Conservation (phyloP, 805 yeast genomes). For the Candida palmyrensis region DNA sequence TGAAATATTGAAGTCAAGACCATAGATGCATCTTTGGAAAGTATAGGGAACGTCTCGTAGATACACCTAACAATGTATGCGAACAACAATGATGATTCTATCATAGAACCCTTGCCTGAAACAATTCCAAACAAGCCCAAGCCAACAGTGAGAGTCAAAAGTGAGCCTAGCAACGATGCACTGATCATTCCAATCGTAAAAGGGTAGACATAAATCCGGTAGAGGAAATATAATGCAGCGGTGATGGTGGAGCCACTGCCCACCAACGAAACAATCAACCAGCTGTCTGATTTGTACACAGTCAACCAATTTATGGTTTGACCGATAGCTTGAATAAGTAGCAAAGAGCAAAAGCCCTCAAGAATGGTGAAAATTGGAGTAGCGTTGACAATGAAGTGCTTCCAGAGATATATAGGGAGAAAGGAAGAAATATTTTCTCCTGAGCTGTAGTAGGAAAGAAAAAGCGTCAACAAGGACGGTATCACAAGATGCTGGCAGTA, state of each 20-base stretch:
- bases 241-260: slow-evolving; percentile 73
- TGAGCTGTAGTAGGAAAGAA: slow-evolving; percentile 47
- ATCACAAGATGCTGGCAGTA: slow-evolving; percentile 78
- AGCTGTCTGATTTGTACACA: slow-evolving; percentile 58
- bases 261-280: slow-evolving; percentile 72
- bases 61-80: slow-evolving; percentile 91
- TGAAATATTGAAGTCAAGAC: slow-evolving; percentile 27
- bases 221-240: slow-evolving; percentile 69
- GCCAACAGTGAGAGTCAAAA: slow-evolving; percentile 68
- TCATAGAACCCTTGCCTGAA: slow-evolving; percentile 80
- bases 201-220: slow-evolving; percentile 77
- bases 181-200: slow-evolving; percentile 63
- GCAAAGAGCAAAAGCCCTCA: slow-evolving; percentile 89
- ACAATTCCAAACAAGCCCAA: slow-evolving; percentile 81
- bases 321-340: slow-evolving; percentile 90
- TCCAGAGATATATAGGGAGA: slow-evolving; percentile 60
- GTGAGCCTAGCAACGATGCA: slow-evolving; percentile 83
- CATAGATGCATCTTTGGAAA: slow-evolving; percentile 48
- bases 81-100: slow-evolving; percentile 80
- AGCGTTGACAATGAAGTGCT: slow-evolving; percentile 61
- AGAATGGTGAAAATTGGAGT: slow-evolving; percentile 85
- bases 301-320: slow-evolving; percentile 72
- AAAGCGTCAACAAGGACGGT: slow-evolving; percentile 74
- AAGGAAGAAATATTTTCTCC: slow-evolving; percentile 13
- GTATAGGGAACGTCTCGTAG: slow-evolving; percentile 87